phyloP scores from a whole-genome alignment of 768 basidiomycete genomes.

The Trametes cingulata region DNA sequence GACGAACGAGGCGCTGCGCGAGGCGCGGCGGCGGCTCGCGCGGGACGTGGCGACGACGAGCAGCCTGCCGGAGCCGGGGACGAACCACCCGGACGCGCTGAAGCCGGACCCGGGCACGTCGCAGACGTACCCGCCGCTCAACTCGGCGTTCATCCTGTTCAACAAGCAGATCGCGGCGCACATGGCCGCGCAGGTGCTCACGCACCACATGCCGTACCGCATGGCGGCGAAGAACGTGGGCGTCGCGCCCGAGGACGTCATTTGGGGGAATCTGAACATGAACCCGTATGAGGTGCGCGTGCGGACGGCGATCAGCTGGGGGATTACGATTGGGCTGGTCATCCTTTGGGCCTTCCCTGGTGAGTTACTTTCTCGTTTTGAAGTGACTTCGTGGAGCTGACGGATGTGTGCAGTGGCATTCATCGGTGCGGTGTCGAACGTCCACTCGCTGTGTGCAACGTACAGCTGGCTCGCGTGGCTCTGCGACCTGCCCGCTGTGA shows the following conservation, averaged over 20 bases:
- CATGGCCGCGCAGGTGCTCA: conserved; percentile 71
- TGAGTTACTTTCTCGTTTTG: conserved; percentile 29
- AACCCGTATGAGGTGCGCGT: conserved; percentile 76
- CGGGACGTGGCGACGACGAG: conserved; percentile 30
- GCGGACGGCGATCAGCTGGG: conserved; percentile 56
- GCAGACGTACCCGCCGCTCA: conserved; percentile 36
- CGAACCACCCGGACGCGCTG: conserved; percentile 28
- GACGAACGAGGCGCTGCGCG: conserved; percentile 25
- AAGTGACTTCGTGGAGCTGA: neutral
- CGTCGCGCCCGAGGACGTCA: conserved; percentile 84
- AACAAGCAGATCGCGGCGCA: conserved; percentile 92
- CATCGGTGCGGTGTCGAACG: conserved; percentile 84
- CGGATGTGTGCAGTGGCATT: conserved; percentile 37
- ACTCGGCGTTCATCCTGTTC: conserved; percentile 87
- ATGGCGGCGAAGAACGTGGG: conserved; percentile 82
- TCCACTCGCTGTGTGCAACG: conserved; percentile 63
- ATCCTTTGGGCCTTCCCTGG: conserved; percentile 88
- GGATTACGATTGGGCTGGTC: conserved; percentile 76
- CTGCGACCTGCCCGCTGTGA: conserved; percentile 59
- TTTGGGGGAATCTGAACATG: conserved; percentile 88
- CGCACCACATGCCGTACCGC: conserved; percentile 79
- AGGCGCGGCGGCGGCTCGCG: conserved; percentile 32
- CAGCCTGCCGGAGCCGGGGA: conserved; percentile 21
- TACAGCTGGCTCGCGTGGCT: conserved; percentile 84
- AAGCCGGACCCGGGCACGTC: conserved; percentile 24